phyloP scores from a whole-genome alignment of 1,284 basidiomycete genomes.

The Coriolopsis trogii region DNA sequence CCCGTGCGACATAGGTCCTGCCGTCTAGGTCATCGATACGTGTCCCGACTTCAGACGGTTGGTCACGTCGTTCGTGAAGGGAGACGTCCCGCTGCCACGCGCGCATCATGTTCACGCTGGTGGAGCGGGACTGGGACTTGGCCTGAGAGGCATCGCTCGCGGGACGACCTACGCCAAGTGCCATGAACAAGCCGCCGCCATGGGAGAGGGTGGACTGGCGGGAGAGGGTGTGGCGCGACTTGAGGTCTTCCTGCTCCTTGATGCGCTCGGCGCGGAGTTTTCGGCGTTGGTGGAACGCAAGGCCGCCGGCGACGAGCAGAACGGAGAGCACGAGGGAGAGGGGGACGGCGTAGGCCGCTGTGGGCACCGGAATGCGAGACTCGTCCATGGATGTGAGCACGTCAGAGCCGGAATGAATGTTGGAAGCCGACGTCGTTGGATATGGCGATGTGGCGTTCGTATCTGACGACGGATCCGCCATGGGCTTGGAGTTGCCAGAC shows the following conservation, averaged over 20 bases:
- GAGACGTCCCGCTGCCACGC: slow-evolving; percentile 22
- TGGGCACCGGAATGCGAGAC: slow-evolving; percentile 37
- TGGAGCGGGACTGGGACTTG: slow-evolving; percentile 12
- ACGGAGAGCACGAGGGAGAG: slow-evolving; percentile 46
- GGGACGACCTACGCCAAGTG: slow-evolving; percentile 9
- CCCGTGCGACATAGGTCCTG: slow-evolving; percentile 14
- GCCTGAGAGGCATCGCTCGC: background rate
- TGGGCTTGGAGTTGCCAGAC: background rate
- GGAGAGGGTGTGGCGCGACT: slow-evolving; percentile 11
- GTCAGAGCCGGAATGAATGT: background rate
- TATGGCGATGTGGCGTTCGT: background rate
- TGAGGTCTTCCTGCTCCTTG: slow-evolving; percentile 17
- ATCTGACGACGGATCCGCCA: too few relatives aligned
- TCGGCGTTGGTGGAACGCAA: slow-evolving; percentile 34
- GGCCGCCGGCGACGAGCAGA: slow-evolving; percentile 39
- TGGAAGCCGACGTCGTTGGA: slow-evolving; percentile 11
- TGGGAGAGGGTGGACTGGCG: slow-evolving; percentile 21
- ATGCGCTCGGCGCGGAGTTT: slow-evolving; percentile 30
- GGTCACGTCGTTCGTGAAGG: background rate
- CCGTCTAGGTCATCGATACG: slow-evolving; percentile 5
- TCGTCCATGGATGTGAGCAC: slow-evolving; percentile 29
- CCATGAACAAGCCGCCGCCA: slow-evolving; percentile 19
- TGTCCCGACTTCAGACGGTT: too few relatives aligned
- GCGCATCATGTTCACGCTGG: slow-evolving; percentile 19
- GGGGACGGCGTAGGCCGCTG: slow-evolving; percentile 47